phyloP scores from a whole-genome alignment of 2,329 filamentous ascomycete species.

The Calonectria henricotiae region DNA sequence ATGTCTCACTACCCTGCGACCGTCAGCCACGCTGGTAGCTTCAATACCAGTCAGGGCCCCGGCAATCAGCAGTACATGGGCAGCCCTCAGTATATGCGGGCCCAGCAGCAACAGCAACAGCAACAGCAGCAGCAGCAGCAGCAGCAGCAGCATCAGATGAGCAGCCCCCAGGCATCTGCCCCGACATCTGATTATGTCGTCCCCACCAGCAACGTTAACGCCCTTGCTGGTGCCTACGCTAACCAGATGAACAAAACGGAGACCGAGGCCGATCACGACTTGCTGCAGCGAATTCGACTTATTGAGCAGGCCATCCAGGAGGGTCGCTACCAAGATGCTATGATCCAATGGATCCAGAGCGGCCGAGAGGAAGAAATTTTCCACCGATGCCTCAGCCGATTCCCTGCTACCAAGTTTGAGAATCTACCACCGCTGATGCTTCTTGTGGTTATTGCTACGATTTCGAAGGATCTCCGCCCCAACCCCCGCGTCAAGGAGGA shows the following conservation, averaged over 20 bases:
- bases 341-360: slow-evolving; percentile 79
- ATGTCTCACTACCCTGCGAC: slow-evolving; percentile 49
- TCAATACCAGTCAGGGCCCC: slow-evolving; percentile 55
- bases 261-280: slow-evolving; percentile 65
- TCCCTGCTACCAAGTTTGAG: slow-evolving; percentile 64
- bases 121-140: background rate
- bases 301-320: slow-evolving; percentile 77
- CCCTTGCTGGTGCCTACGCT: slow-evolving; percentile 58
- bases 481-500: slow-evolving; percentile 70
- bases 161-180: slow-evolving; percentile 56
- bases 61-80: slow-evolving; percentile 58
- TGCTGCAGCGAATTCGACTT: slow-evolving; percentile 69
- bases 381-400: slow-evolving; percentile 61
- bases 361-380: slow-evolving; percentile 77
- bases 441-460: slow-evolving; percentile 76
- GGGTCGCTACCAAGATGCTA: slow-evolving; percentile 74
- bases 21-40: slow-evolving; percentile 57
- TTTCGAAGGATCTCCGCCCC: slow-evolving; percentile 72
- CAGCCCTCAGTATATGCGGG: slow-evolving; percentile 59
- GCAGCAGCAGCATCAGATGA: slow-evolving; percentile 35
- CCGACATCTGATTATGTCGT: slow-evolving; percentile 57
- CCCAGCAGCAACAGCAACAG: slow-evolving; percentile 49
- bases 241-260: slow-evolving; percentile 58
- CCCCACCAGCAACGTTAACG: slow-evolving; percentile 55
- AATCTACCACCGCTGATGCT: slow-evolving; percentile 75